These are phyloP conservation scores for Mucuna pruriens DNA, from an alignment of 306 rosid species.

Conservation along the genomic window DNA sequence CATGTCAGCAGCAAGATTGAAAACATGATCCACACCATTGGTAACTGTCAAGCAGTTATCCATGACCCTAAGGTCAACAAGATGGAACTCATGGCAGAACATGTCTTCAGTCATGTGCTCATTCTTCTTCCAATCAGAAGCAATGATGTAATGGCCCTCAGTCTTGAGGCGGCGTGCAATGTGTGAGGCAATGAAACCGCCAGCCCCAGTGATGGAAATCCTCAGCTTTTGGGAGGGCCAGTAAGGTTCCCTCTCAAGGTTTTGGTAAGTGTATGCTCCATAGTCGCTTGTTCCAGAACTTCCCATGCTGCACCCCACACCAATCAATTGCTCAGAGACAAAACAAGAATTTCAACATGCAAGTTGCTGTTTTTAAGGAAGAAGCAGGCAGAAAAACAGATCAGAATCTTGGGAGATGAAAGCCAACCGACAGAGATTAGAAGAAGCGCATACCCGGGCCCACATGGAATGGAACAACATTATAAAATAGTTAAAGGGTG, in stretches of 20 bases:
- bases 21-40: constrained; percentile 83
- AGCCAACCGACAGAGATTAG: constrained; percentile 26
- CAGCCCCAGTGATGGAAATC: constrained; percentile 94
- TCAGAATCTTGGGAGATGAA: neutral
- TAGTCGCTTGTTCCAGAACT: constrained; percentile 62
- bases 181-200: constrained; percentile 97
- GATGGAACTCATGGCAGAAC: constrained; percentile 97
- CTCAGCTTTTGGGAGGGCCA: constrained; percentile 93
- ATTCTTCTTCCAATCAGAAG: constrained; percentile 98
- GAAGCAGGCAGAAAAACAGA: neutral
- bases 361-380: constrained; percentile 31
- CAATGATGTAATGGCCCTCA: constrained; percentile 95
- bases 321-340: constrained; percentile 23
- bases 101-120: constrained; percentile 98
- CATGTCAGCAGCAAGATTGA: constrained; percentile 99
- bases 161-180: constrained; percentile 93
- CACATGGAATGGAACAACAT: constrained; percentile 31
- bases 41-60: constrained; percentile 93
- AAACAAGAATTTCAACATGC: neutral
- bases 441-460: neutral
- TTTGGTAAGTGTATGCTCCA: constrained; percentile 80
- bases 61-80: constrained; percentile 97
- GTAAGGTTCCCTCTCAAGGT: constrained; percentile 85
- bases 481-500: neutral
- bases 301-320: constrained; percentile 72